A percentile compares a stretch with the other conserved stretches of the same genome.
These are phyloP conservation scores for Persicaria tinctoria DNA, from an alignment of 148 eudicot genomes.

Conservation along the genomic window DNA sequence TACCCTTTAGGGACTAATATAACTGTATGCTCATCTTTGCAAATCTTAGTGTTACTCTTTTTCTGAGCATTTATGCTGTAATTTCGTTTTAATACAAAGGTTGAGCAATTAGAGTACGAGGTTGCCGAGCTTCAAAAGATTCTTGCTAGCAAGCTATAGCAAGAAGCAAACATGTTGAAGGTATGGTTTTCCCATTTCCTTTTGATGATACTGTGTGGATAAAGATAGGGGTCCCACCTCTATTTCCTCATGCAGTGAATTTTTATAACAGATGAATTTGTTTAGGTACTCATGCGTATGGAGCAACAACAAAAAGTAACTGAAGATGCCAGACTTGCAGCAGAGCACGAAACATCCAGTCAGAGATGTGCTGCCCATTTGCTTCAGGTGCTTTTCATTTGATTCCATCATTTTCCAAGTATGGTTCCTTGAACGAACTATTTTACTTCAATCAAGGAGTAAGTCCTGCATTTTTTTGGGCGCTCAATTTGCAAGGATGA, in stretches of 20 bases:
- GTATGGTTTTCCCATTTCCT: conserved; percentile 26
- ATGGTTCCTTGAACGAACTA: background rate
- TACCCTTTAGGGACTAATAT: background rate
- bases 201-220: background rate
- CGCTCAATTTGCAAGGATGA: background rate
- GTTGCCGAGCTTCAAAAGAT: conserved; percentile 49
- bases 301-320: conserved; percentile 77
- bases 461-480: background rate
- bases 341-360: conserved; percentile 69
- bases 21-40: background rate
- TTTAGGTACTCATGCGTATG: conserved; percentile 76
- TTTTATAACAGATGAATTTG: background rate
- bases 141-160: conserved; percentile 60
- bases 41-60: no score
- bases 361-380: conserved; percentile 49
- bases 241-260: background rate
- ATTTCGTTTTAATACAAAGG: conserved; percentile 31
- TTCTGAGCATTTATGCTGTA: background rate
- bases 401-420: background rate
- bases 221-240: background rate
- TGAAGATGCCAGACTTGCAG: conserved; percentile 76
- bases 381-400: conserved; percentile 51
- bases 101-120: conserved; percentile 74
- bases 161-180: conserved; percentile 75
- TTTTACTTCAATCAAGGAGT: background rate